Evolutionary conservation across 176 grass and related monocot genomes (phyloP), one percentile per base, ranked within the genome.

Genomic region (Musa acuminata): DNA sequence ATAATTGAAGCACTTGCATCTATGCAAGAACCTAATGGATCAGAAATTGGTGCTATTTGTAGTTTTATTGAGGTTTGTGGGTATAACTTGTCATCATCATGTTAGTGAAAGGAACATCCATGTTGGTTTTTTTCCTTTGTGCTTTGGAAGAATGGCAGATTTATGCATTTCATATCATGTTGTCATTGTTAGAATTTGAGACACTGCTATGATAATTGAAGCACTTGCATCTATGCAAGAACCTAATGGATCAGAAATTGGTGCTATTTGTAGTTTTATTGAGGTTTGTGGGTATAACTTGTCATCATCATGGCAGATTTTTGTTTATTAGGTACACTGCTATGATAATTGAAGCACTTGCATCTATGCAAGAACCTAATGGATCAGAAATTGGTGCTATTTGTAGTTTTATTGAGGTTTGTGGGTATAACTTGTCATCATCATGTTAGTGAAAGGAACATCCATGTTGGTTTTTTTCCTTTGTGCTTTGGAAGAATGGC

Each of bases 11-110:
- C 88, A 71, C 84, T 99, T 64, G 72, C 27, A 21, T 82, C 82
- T 72, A 71, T 99, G 71, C 87, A 91, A 51, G 90, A 99, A 53
- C 95, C 91, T 74, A 87, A 89, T 77, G 95, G 95, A 77, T 83
- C 84, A 80, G 88, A 89, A 20, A 60, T 91, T 79, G 51, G 48
- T 67, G 75, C 84, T 75, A 94, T 99, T 75, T 80, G 9, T 73
- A 63, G 66, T 65, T 87, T 85, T 72, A 84, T 89, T 78, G 90
- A 99, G 86, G 95, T 99, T 62, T 78, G 70, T 60, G 43, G 8
- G 13, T 69, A 49, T 2, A 49, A 49, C 20, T 1, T 29, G 10
- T n/a, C 0, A 35, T 35, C 3, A 35, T 50, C 8, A 49, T 50
- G 3, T 21, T 9, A 25, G 11, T 50, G 25, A 50, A 19, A 1